phyloP scores from a whole-genome alignment of 2,329 filamentous ascomycete species.

The Exophiala oligosperma region DNA sequence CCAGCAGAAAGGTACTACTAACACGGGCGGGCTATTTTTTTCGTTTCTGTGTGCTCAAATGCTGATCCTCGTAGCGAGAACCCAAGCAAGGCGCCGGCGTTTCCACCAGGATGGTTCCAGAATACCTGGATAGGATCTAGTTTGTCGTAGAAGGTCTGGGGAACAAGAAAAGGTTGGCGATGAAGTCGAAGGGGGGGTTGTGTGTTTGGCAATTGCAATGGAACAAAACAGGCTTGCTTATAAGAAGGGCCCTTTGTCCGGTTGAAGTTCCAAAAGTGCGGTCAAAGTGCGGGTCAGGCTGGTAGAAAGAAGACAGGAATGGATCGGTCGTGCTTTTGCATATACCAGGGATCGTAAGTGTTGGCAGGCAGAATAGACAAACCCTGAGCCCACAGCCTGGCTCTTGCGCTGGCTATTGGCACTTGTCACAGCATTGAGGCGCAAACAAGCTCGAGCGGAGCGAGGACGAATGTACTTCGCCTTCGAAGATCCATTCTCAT shows the following conservation, averaged over 20 bases:
- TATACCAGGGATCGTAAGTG: constrained; percentile 4
- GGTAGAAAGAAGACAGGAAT: constrained; percentile 4
- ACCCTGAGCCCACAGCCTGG: constrained; percentile 7
- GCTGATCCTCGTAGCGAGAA: constrained; percentile 12
- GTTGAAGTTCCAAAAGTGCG: constrained; percentile 16
- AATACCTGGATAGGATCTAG: background rate
- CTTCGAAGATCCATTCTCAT: constrained; percentile 7
- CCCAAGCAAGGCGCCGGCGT: constrained; percentile 13
- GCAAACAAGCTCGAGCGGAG: constrained; percentile 15
- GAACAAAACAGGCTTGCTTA: background rate
- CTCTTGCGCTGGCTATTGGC: constrained; percentile 5
- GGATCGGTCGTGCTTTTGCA: constrained; percentile 10
- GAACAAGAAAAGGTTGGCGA: too few relatives aligned
- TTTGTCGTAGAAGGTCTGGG: background rate
- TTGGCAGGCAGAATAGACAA: constrained; percentile 10
- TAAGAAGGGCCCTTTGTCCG: background rate
- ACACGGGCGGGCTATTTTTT: background rate
- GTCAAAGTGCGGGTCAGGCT: constrained; percentile 21
- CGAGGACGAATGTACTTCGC: constrained; percentile 13
- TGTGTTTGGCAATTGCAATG: too few relatives aligned
- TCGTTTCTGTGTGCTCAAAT: constrained; percentile 2
- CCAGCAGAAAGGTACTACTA: background rate
- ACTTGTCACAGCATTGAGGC: constrained; percentile 1
- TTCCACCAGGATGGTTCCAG: constrained; percentile 10
- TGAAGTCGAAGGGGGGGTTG: too few relatives aligned